Base-by-base conservation (phyloP, 495 filamentous ascomycete genomes). In the Xylaria cubensis region DNA sequence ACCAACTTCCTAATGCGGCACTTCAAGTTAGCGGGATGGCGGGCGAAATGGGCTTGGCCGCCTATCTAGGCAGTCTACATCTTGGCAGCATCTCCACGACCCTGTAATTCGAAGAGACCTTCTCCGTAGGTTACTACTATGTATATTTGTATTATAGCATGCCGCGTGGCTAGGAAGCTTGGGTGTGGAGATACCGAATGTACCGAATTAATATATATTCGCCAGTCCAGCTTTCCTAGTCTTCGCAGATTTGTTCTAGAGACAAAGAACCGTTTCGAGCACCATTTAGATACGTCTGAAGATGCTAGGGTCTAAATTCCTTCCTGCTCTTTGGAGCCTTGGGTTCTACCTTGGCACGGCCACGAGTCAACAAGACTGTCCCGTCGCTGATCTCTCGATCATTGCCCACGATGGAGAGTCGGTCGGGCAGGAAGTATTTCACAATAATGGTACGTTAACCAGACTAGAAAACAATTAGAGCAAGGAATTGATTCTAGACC, bases 321-420 rank as follows among this genome's bases (percentile, higher is more conserved):
- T 77, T 50, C 56, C 74, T 64, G 73, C 67, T 39, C 73, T 77
- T 26, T 71, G 72, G 75, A 67, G 75, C 59, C n/a, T 65, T n/a
- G 41, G 67, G 58, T 69, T 74, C 63, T 72, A 68, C 13, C 51
- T 67, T 12, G 36, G 55, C 64, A 61, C 64, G 24, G 42, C 42
- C 32, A 48, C 66, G 19, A 58, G 17, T 12, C 61, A 61, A 51
- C 66, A 66, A 8, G 77, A 76, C 34, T 79, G 77, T 24, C 77
- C 75, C 29, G 62, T 72, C 5, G 62, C 75, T 15, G 75, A 76
- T 12, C 48, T 48, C 19, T 50, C 72, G 15, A 72, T 82, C 48
- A 75, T 83, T 15, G 81, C 78, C 34, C 77, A 80, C 46, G 72
- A 69, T n/a, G 82, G 82, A 21, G 74, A 73, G 3, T 75, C 81